phyloP scores from a whole-genome alignment of 2,329 filamentous ascomycete species.

The Neonectria coccinea region DNA sequence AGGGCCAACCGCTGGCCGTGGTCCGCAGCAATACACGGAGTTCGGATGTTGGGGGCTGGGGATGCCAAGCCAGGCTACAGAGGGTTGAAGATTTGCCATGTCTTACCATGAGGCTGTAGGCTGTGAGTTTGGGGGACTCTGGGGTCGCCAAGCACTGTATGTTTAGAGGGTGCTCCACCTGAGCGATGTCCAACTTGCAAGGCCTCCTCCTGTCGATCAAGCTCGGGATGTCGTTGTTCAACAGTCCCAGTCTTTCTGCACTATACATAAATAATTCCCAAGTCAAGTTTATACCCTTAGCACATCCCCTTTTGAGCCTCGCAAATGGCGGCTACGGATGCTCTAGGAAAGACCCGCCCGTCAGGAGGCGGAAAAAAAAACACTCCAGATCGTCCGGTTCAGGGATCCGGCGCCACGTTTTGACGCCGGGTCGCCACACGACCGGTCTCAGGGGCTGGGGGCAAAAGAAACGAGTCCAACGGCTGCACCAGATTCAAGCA shows the following conservation, averaged over 20 bases:
- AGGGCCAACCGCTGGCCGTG: neutral
- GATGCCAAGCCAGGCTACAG: constrained; percentile 4
- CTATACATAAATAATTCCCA: neutral
- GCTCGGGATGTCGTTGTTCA: neutral
- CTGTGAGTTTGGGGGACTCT: neutral
- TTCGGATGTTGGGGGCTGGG: neutral
- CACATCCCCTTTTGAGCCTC: constrained; percentile 8
- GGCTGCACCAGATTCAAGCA: neutral
- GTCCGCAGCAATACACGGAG: neutral
- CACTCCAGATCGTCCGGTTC: constrained; percentile 22
- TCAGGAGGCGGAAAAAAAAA: constrained; percentile 12
- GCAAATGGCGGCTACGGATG: constrained; percentile 7
- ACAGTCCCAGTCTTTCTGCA: neutral
- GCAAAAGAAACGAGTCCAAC: constrained; percentile 10
- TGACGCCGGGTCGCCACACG: constrained; percentile 38
- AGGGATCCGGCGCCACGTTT: constrained; percentile 22
- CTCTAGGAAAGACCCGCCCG: constrained; percentile 1
- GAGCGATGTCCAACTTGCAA: constrained; percentile 1
- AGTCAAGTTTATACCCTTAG: neutral
- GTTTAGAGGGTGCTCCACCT: neutral
- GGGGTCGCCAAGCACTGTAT: neutral
- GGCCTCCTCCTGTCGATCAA: constrained; percentile 18
- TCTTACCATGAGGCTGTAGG: neutral
- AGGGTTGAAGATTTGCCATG: neutral
- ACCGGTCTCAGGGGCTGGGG: constrained; percentile 36